These are phyloP conservation scores for Myxozyma nipponensis DNA, from an alignment of 805 yeast species.

Conservation along the genomic window DNA sequence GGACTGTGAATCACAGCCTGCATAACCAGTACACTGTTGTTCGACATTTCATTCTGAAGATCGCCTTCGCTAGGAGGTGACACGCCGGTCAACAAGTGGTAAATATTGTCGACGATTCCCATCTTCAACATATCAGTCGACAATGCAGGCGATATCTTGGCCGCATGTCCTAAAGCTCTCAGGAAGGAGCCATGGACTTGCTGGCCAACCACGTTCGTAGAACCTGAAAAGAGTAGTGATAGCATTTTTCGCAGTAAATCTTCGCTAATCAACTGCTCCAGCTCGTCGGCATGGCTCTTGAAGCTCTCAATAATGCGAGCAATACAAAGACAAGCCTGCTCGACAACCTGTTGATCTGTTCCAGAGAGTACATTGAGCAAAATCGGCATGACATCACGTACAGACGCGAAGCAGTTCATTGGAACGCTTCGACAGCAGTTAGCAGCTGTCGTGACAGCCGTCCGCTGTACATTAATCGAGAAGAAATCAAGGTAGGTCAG, in stretches of 20 bases:
- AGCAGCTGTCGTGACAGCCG: constrained; percentile 69
- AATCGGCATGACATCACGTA: constrained; percentile 56
- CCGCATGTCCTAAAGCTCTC: constrained; percentile 45
- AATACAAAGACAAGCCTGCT: constrained; percentile 62
- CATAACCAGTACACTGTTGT: constrained; percentile 44
- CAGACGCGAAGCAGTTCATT: constrained; percentile 42
- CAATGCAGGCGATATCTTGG: constrained; percentile 43
- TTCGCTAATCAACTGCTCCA: constrained; percentile 45
- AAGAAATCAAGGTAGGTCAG: constrained; percentile 79
- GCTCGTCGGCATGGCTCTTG: constrained; percentile 41
- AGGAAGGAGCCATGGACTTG: constrained; percentile 18
- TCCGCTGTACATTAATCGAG: constrained; percentile 82
- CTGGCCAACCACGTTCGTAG: constrained; percentile 17
- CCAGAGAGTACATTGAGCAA: constrained; percentile 51
- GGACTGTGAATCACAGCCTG: constrained; percentile 74
- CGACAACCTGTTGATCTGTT: constrained; percentile 57
- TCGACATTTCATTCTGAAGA: constrained; percentile 33
- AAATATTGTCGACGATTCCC: constrained; percentile 47
- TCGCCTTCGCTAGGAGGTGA: constrained; percentile 35
- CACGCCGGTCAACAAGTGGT: constrained; percentile 50
- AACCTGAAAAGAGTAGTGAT: constrained; percentile 15
- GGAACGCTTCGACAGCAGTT: constrained; percentile 57
- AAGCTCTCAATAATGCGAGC: constrained; percentile 55
- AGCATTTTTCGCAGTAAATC: constrained; percentile 36
- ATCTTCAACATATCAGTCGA: constrained; percentile 47